Percentiles rank a stretch among this genome's conserved stretches.
These are phyloP conservation scores for Sequoia sempervirens DNA, from an alignment of 75 land plant genomes.

Conservation along the genomic window DNA sequence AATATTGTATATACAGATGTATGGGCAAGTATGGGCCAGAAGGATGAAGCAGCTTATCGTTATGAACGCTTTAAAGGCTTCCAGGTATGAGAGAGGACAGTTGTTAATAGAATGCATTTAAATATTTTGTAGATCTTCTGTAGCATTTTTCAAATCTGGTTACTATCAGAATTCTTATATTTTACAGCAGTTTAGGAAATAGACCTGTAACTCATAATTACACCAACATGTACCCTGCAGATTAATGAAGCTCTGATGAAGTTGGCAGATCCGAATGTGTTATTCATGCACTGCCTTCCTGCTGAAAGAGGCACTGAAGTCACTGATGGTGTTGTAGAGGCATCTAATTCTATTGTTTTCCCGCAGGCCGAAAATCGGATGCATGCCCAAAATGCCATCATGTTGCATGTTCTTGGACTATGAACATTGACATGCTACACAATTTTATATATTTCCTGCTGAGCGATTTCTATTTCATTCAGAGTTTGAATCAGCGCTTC, in stretches of 20 bases:
- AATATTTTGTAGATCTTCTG: background rate
- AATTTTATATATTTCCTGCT: background rate
- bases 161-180: background rate
- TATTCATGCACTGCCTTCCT: slow-evolving; percentile 97
- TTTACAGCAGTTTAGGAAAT: background rate
- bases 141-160: background rate
- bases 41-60: slow-evolving; percentile 86
- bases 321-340: slow-evolving; percentile 88
- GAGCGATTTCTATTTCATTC: background rate
- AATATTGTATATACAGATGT: slow-evolving; percentile 95
- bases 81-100: slow-evolving; percentile 49
- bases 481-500: background rate
- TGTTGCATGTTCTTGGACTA: slow-evolving; percentile 80
- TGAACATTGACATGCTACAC: slow-evolving; percentile 16
- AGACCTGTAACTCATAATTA: background rate
- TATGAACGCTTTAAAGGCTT: slow-evolving; percentile 81
- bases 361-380: slow-evolving; percentile 96
- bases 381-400: slow-evolving; percentile 98
- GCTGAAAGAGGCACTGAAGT: slow-evolving; percentile 96
- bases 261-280: slow-evolving; percentile 84
- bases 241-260: slow-evolving; percentile 86
- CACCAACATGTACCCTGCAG: slow-evolving; percentile 32
- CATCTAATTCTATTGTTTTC: slow-evolving; percentile 89
- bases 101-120: background rate
- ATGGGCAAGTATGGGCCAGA: slow-evolving; percentile 99